Evolutionary conservation across 2,329 filamentous ascomycete genomes (phyloP).

Genomic region (Corinectria fuckeliana): DNA sequence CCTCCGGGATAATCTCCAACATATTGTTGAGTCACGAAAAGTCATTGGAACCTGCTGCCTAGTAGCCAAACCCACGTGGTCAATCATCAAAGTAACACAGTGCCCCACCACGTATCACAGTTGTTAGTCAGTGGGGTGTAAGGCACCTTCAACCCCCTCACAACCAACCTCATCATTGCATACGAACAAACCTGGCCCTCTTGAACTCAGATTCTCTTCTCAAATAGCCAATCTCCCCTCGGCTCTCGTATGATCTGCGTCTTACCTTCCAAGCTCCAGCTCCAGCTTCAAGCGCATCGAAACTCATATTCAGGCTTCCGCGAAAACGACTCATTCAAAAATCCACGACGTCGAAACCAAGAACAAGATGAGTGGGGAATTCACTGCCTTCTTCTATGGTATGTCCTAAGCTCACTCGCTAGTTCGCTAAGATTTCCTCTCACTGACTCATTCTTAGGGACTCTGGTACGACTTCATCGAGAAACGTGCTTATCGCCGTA

Average conservation of each 20-base stretch:
- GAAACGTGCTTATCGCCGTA: neutral
- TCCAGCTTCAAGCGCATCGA: neutral
- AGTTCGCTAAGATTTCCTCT: too few relatives aligned
- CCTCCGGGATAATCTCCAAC: neutral
- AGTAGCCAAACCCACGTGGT: neutral
- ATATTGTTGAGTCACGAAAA: too few relatives aligned
- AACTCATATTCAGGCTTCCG: neutral
- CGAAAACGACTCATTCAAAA: neutral
- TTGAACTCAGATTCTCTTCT: neutral
- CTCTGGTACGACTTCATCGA: slow-evolving; percentile 21
- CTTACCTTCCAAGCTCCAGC: neutral
- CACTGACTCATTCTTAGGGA: slow-evolving; percentile 18
- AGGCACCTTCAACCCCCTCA: neutral
- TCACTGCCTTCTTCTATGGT: slow-evolving; percentile 66
- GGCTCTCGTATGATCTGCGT: neutral
- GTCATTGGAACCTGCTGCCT: neutral
- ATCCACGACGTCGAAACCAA: neutral
- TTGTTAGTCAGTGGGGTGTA: neutral
- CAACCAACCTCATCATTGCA: neutral
- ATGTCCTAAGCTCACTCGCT: slow-evolving; percentile 19
- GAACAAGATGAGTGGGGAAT: slow-evolving; percentile 49
- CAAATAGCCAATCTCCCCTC: neutral
- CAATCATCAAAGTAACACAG: neutral
- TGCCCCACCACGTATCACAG: neutral
- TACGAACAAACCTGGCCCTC: neutral